Evolutionary conservation across 192 early-diverging fungal species (phyloP).

Genomic region (Diversispora eburnea): DNA sequence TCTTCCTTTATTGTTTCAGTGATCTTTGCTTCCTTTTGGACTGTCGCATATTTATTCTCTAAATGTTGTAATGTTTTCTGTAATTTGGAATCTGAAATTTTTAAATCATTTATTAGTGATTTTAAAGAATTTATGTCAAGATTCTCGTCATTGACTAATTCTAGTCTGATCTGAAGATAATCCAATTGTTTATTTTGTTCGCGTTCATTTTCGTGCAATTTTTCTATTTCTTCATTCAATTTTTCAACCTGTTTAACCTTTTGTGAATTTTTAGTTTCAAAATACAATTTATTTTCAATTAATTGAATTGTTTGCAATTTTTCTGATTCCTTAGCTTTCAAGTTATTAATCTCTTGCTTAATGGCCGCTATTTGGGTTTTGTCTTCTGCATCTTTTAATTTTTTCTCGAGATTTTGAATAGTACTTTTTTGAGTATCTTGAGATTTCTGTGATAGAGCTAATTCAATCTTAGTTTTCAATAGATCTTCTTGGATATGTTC

Average conservation of each 20-base stretch:
- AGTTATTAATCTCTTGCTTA: not conserved
- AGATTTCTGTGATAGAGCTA: not conserved
- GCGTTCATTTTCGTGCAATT: not conserved
- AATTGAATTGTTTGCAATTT: not conserved
- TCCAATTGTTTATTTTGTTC: slow-evolving; percentile 1
- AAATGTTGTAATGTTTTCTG: not conserved
- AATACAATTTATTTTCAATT: not conserved
- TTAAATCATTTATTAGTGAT: not conserved
- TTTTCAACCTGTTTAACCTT: not conserved
- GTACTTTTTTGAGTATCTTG: not conserved
- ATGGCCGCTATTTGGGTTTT: not conserved
- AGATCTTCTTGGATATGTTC: not conserved
- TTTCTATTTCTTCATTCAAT: not conserved
- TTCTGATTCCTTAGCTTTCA: not conserved
- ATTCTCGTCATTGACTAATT: not conserved
- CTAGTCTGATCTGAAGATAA: not conserved
- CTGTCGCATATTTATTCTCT: not conserved
- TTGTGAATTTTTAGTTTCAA: not conserved
- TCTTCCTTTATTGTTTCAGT: not conserved
- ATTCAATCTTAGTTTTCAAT: not conserved
- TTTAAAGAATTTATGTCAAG: not conserved
- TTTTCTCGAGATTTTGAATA: not conserved
- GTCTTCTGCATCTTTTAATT: slow-evolving; percentile 1
- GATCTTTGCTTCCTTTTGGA: slow-evolving; percentile 1
- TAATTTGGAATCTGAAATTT: not conserved